Percentiles rank a stretch among this genome's conserved stretches.
phyloP scores from a whole-genome alignment of 805 yeast genomes.

The Priceomyces haplophilus region DNA sequence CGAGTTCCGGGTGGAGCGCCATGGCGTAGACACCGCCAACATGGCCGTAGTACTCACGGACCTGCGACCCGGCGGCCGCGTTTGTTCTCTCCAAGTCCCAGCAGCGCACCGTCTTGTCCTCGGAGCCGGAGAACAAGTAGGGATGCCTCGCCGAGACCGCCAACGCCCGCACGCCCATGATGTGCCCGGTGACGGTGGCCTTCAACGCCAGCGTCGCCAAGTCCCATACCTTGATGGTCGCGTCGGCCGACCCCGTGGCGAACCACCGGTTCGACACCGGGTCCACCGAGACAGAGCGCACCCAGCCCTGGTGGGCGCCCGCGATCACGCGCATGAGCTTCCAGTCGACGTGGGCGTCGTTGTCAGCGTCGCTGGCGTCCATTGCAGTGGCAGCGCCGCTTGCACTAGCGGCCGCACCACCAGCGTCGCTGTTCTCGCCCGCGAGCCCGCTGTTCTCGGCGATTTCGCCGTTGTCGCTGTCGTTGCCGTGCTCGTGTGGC shows the following conservation, averaged over 20 bases:
- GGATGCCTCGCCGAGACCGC: slow-evolving; percentile 75
- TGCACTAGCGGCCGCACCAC: too few species aligned
- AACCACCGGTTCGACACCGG: slow-evolving; percentile 84
- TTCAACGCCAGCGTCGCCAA: slow-evolving; percentile 65
- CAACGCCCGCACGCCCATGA: slow-evolving; percentile 81
- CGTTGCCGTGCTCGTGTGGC: too few species aligned
- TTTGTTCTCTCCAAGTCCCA: slow-evolving; percentile 93
- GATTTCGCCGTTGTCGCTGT: too few species aligned
- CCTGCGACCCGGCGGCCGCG: slow-evolving; percentile 46
- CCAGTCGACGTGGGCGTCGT: slow-evolving; percentile 42
- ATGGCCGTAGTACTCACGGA: slow-evolving; percentile 92
- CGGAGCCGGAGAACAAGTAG: slow-evolving; percentile 86
- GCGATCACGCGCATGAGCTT: slow-evolving; percentile 66
- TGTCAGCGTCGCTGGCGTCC: not conserved
- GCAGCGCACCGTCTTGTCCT: slow-evolving; percentile 88
- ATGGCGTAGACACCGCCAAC: slow-evolving; percentile 82
- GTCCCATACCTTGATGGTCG: slow-evolving; percentile 91
- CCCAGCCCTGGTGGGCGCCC: slow-evolving; percentile 91
- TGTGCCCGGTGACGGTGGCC: slow-evolving; percentile 84
- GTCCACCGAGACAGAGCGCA: slow-evolving; percentile 75
- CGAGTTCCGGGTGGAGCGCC: slow-evolving; percentile 83
- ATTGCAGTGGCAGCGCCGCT: not conserved
- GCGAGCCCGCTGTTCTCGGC: too few species aligned
- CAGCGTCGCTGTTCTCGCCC: too few species aligned
- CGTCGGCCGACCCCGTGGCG: slow-evolving; percentile 86